Evolutionary conservation across 179 eudicot genomes (phyloP).

Genomic region (Heliamphora ciliata): DNA sequence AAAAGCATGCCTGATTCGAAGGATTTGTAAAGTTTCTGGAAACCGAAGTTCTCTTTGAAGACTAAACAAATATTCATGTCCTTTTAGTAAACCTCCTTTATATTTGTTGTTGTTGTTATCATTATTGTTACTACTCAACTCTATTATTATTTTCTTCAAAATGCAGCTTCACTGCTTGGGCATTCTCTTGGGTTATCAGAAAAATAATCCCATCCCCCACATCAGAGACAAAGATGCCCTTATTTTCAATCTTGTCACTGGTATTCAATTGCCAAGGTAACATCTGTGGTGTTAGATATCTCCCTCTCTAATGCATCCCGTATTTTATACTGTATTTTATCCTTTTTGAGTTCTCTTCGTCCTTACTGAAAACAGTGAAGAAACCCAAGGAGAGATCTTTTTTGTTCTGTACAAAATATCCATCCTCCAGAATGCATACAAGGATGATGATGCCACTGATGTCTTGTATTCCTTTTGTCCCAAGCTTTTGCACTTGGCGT

Average conservation of each 20-base stretch:
- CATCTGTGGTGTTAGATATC: constrained; percentile 10
- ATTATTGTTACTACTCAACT: background rate
- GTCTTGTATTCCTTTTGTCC: constrained; percentile 43
- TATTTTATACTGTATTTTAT: background rate
- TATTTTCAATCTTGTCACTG: constrained; percentile 60
- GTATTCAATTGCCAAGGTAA: constrained; percentile 92
- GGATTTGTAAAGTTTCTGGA: constrained; percentile 6
- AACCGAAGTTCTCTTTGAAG: background rate
- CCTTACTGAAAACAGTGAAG: constrained; percentile 50
- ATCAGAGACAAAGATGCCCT: constrained; percentile 58
- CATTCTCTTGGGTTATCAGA: constrained; percentile 58
- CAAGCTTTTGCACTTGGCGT: constrained; percentile 54
- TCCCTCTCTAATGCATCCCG: background rate
- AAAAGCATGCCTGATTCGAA: background rate
- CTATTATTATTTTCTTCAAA: background rate
- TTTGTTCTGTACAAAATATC: constrained; percentile 70
- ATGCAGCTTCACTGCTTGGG: constrained; percentile 92
- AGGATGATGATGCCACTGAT: constrained; percentile 45
- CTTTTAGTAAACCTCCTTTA: background rate
- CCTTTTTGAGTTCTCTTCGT: constrained; percentile 13
- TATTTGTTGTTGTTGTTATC: no score
- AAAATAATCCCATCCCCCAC: constrained; percentile 33
- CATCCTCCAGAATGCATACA: constrained; percentile 38
- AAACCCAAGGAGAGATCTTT: constrained; percentile 84
- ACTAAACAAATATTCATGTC: background rate